Conservation (phyloP, 805 yeast genomes). For the Isabelozyma pseudorhagii region DNA sequence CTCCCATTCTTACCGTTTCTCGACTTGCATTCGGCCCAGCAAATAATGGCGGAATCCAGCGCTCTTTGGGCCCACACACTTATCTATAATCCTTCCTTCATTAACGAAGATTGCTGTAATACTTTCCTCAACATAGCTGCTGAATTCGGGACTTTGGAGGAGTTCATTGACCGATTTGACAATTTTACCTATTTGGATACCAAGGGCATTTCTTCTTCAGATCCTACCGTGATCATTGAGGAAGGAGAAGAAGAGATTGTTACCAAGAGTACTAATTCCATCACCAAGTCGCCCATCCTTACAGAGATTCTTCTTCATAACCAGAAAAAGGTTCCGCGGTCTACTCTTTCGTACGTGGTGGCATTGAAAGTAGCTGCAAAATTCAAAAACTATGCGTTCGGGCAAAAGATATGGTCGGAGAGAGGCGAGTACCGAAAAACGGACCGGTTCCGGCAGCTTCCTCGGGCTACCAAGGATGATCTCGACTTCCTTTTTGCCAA, state of each 20-base stretch:
- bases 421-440: slow-evolving; percentile 72
- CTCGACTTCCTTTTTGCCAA: slow-evolving; percentile 70
- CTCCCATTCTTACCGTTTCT: slow-evolving; percentile 73
- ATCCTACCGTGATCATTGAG: slow-evolving; percentile 11
- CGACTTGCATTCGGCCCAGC: slow-evolving; percentile 33
- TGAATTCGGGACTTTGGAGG: slow-evolving; percentile 27
- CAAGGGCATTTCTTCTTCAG: slow-evolving; percentile 7
- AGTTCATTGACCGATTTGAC: slow-evolving; percentile 32
- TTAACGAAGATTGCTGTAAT: slow-evolving; percentile 44
- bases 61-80: slow-evolving; percentile 68
- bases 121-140: slow-evolving; percentile 51
- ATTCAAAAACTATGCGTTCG: slow-evolving; percentile 53
- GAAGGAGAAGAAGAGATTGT: slow-evolving; percentile 14
- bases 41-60: slow-evolving; percentile 67
- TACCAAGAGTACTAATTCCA: slow-evolving; percentile 7
- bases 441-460: slow-evolving; percentile 39
- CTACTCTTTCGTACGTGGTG: slow-evolving; percentile 51
- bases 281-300: slow-evolving; percentile 20
- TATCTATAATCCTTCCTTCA: slow-evolving; percentile 38
- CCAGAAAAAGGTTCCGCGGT: slow-evolving; percentile 17
- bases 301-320: neutral
- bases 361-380: slow-evolving; percentile 65
- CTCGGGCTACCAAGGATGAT: slow-evolving; percentile 33
- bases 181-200: slow-evolving; percentile 25
- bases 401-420: slow-evolving; percentile 69